These are phyloP conservation scores for Cnidoscolus chayamansa DNA, from an alignment of 441 rosid genomes.

Conservation along the genomic window DNA sequence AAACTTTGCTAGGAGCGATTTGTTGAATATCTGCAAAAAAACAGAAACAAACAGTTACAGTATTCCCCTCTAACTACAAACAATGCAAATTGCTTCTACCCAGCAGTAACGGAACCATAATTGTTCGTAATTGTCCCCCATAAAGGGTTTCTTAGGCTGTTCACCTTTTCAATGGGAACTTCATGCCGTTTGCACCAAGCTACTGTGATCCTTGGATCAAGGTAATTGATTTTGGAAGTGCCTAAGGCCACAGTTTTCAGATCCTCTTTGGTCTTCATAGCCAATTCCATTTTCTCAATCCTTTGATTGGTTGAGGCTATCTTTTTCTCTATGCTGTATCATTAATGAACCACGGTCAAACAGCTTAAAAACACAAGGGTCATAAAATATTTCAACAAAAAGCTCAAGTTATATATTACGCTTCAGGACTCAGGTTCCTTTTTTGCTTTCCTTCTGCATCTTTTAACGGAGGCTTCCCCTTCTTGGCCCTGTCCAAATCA, in stretches of 20 bases:
- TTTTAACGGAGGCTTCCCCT: constrained; percentile 87
- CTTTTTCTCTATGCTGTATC: constrained; percentile 71
- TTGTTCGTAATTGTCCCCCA: constrained; percentile 3
- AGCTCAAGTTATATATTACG: constrained; percentile 44
- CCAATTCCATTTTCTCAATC: constrained; percentile 88
- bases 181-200: constrained; percentile 99
- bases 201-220: constrained; percentile 95
- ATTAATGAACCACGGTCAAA: constrained; percentile 18
- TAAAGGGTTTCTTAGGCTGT: neutral
- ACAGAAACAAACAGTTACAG: neutral
- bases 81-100: constrained; percentile 4
- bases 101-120: neutral
- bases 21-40: constrained; percentile 80
- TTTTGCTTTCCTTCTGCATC: constrained; percentile 87
- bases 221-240: constrained; percentile 95
- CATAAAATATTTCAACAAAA: neutral
- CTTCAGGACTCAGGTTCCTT: constrained; percentile 83
- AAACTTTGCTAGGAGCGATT: constrained; percentile 92
- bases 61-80: neutral
- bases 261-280: constrained; percentile 85
- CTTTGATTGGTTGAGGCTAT: constrained; percentile 55
- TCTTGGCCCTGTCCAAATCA: constrained; percentile 87
- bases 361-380: neutral
- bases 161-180: constrained; percentile 98
- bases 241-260: constrained; percentile 93